These are phyloP conservation scores for Naegleria fowleri DNA, from an alignment of 208 protist species.

Conservation along the genomic window DNA sequence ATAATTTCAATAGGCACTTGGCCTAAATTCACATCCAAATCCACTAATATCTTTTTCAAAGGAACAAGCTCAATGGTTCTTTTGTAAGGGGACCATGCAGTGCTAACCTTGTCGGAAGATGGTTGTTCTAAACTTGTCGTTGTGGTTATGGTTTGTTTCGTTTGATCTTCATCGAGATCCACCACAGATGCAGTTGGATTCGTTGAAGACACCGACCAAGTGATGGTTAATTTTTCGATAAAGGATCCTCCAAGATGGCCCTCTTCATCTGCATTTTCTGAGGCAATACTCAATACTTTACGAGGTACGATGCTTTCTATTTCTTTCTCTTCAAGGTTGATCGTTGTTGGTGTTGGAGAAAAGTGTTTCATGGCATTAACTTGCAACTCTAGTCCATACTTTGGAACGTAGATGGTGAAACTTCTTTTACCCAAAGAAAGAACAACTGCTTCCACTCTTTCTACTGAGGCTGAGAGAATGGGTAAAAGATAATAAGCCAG, in stretches of 20 bases:
- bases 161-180: not conserved
- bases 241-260: not conserved
- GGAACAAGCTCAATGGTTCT: not conserved
- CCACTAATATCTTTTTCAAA: not conserved
- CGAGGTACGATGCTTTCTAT: not conserved
- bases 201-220: not conserved
- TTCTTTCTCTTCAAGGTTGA: not conserved
- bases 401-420: not conserved
- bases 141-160: no score
- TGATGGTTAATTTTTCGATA: not conserved
- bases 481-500: not conserved
- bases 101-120: not conserved
- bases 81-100: not conserved
- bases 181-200: not conserved
- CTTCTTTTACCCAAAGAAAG: conserved; percentile 10
- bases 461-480: not conserved
- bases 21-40: not conserved
- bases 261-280: not conserved
- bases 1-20: not conserved
- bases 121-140: not conserved
- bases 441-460: conserved; percentile 1
- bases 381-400: not conserved
- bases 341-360: not conserved
- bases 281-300: not conserved
- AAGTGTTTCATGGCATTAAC: not conserved